Percentiles rank a stretch among this genome's conserved stretches.
Conservation (phyloP, 192 early-diverging fungal genomes). For the Linnemannia schmuckeri region DNA sequence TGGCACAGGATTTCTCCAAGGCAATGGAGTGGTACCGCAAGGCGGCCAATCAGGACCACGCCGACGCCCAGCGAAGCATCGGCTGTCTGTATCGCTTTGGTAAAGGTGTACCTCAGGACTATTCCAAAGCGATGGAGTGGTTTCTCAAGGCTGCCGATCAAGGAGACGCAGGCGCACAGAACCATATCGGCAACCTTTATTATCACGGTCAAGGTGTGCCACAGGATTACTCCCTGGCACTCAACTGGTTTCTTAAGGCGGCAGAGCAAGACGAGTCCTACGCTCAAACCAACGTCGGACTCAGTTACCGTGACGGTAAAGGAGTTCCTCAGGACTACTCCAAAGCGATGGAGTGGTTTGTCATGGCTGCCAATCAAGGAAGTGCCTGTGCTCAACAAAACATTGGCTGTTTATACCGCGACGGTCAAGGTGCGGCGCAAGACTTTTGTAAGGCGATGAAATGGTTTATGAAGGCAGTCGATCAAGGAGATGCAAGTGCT, state of each 20-base stretch:
- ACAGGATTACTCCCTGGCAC: background rate
- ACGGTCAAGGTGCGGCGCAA: too few relatives aligned
- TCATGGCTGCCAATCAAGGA: too few relatives aligned
- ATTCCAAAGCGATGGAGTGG: too few relatives aligned
- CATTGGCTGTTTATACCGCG: too few relatives aligned
- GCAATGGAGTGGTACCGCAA: constrained; percentile 60
- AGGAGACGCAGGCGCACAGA: background rate
- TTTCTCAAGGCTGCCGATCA: background rate
- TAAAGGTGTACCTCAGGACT: too few relatives aligned
- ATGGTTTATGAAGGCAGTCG: background rate
- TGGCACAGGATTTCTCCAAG: constrained; percentile 8
- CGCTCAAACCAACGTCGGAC: constrained; percentile 57
- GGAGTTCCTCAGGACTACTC: constrained; percentile 54
- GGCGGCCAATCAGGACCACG: constrained; percentile 58
- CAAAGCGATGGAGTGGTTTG: background rate
- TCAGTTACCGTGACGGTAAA: constrained; percentile 76
- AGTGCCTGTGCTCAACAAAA: too few relatives aligned
- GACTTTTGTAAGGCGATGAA: background rate
- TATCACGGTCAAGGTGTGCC: background rate
- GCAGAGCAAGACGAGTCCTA: background rate
- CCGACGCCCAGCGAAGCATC: constrained; percentile 37
- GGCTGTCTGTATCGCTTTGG: constrained; percentile 59
- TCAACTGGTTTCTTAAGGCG: background rate
- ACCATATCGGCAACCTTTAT: background rate
- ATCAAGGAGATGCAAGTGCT: too few relatives aligned